Evolutionary conservation across 305 asterid genomes (phyloP), one percentile per base, ranked within the genome.

Genomic region (Caryopteris hybrid): DNA sequence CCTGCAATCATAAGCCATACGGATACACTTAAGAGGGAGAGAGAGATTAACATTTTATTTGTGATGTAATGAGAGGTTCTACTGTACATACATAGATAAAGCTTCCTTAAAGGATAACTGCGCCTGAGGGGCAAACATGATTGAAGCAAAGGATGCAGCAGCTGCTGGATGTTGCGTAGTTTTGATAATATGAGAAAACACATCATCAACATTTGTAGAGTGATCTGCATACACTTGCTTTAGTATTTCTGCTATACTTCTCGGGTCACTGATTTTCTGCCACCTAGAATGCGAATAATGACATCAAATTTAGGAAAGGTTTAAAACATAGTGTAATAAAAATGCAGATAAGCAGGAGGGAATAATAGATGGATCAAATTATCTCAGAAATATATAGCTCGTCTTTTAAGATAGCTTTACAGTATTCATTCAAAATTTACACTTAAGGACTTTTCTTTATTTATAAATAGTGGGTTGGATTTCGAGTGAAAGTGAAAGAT

Each of bases 91-190:
- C 98, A 84, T 82, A 17, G 85, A 78, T 50, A 92, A 74, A 29
- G 96, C 81, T 73, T 92, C 95, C 42, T 81, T 77, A 56, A 92
- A 90, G 51, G 90, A 79, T 50, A 92, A 67, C 17, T 88, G 78
- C 25, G 84, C 96, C 56, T 46, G 82, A 33, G 98, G 98, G 46
- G 97, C 96, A 66, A 86, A 90, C 91, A 92, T 85, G 68, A 90
- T 92, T 0, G 97, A 90, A 51, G 96, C 94, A 18, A 92, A 81
- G 21, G 97, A 83, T 54, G 98, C 97, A 46, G 98, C 95, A 20
- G 98, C 96, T 2, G 96, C 97, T 45, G 97, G 98, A 74, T 92
- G 98, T 51, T 88, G 86, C 21, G 96, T 88, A 12, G 86, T 81
- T 73, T 86, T 78, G 16, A 92, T 69, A 64, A 92, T 90, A 46